These are phyloP conservation scores for Aleurites moluccanus DNA, from an alignment of 441 rosid genomes.

Conservation along the genomic window DNA sequence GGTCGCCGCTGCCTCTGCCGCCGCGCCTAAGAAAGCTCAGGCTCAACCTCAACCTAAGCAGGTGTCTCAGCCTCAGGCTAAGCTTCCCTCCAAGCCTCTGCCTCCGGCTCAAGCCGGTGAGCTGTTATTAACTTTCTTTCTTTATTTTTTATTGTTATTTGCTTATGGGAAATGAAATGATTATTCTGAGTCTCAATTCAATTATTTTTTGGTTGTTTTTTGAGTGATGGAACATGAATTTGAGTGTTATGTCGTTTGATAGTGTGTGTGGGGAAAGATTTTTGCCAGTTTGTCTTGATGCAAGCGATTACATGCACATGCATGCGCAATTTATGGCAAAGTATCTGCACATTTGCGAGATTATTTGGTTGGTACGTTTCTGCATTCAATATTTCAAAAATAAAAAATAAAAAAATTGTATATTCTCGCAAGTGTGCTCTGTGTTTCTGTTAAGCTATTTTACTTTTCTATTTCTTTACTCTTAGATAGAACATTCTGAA, in stretches of 20 bases:
- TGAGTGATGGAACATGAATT: not conserved
- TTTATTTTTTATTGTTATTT: not conserved
- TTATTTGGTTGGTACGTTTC: not conserved
- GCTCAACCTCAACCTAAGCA: slow-evolving; percentile 39
- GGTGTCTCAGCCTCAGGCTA: slow-evolving; percentile 39
- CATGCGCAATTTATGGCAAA: too few relatives aligned
- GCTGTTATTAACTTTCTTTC: not conserved
- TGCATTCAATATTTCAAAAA: too few relatives aligned
- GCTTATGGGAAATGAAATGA: not conserved
- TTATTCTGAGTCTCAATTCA: not conserved
- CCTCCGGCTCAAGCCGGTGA: slow-evolving; percentile 79
- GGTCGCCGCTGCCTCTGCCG: slow-evolving; percentile 16
- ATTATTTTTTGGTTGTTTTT: not conserved
- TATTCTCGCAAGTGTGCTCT: not conserved
- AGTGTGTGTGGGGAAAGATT: not conserved
- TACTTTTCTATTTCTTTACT: not conserved
- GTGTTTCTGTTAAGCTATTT: too few relatives aligned
- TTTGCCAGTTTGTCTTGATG: not conserved
- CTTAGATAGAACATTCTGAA: too few relatives aligned
- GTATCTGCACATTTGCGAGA: not conserved
- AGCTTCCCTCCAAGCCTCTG: slow-evolving; percentile 62
- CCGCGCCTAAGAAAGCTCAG: slow-evolving; percentile 36
- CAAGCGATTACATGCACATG: not conserved
- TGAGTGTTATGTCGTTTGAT: not conserved
- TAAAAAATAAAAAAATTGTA: too few relatives aligned